Evolutionary conservation across 768 basidiomycete species (phyloP), one percentile per base, ranked within the genome.

Genomic region (Lenzites betulinus): DNA sequence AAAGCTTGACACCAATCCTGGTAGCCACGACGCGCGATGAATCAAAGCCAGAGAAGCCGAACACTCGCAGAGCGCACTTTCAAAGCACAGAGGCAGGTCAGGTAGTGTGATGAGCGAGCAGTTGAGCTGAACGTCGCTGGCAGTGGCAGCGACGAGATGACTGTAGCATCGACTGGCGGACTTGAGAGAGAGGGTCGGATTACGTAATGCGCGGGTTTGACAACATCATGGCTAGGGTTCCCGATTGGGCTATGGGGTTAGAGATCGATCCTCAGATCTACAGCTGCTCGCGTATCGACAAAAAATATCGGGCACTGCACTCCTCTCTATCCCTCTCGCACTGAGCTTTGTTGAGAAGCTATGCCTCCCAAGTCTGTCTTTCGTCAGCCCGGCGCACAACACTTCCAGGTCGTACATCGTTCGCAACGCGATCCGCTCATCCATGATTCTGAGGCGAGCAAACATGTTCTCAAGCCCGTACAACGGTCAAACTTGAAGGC

Each of bases 391-490:
- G 93, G 92, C 22, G 87, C 90, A 56, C 87, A 88, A 69, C 95
- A 98, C 71, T 98, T 96, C 67, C 95, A 98, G 77, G 90, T 99
- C 39, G 95, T 99, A 22, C 94, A 98, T 72, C 84, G 97, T 60
- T 98, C 95, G 8, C 95, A 95, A 69, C 79, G 96, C 44, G 97
- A 98, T 76, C 97, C 97, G 2, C 84, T 96, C 50, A 93, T 95
- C 64, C 89, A 98, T 69, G 95, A 98, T 67, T 86, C 93, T 2
- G 92, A 94, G 59, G 93, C 93, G 0, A 87, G 87, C 52, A 83
- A 86, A 63, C 88, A 93, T 72, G 95, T 99, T n/a, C 80, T 98
- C 47, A 96, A 93, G 70, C 81, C 86, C 7, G 81, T 98, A 58
- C 83, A 86, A 66, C 81, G 89, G 64, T 84, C 82, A 54, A 94